These are phyloP conservation scores for Xanthoceras sorbifolium DNA, from an alignment of 345 rosid species.

Conservation along the genomic window DNA sequence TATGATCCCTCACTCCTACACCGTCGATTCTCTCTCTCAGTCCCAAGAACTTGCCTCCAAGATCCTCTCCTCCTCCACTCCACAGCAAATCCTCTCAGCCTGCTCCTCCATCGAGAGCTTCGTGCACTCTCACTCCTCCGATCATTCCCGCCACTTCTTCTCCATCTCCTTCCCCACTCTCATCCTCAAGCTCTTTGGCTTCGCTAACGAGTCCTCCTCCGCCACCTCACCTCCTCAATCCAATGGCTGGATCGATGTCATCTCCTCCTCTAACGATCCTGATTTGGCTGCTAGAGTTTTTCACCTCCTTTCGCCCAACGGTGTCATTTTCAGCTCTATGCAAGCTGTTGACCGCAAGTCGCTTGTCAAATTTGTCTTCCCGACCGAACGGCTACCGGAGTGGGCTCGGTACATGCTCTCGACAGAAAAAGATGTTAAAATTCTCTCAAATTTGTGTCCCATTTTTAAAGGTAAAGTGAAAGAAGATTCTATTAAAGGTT, in stretches of 20 bases:
- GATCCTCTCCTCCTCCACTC: constrained; percentile 60
- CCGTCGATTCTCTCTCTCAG: constrained; percentile 66
- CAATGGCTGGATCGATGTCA: constrained; percentile 66
- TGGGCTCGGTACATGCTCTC: constrained; percentile 68
- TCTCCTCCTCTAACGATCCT: constrained; percentile 44
- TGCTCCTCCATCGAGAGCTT: constrained; percentile 65
- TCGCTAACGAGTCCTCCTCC: constrained; percentile 52
- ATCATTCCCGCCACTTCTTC: constrained; percentile 92
- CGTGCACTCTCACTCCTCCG: constrained; percentile 65
- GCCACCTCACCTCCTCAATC: constrained; percentile 27
- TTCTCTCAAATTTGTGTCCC: constrained; percentile 56
- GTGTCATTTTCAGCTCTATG: constrained; percentile 60
- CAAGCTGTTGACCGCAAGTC: constrained; percentile 68
- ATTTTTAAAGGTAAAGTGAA: constrained; percentile 59
- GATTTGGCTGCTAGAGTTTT: constrained; percentile 53
- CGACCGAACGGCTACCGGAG: constrained; percentile 74
- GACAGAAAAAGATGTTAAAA: constrained; percentile 43
- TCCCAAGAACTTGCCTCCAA: constrained; percentile 68
- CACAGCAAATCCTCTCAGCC: constrained; percentile 60
- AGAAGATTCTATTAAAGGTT: constrained; percentile 57
- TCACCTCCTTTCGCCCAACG: constrained; percentile 59
- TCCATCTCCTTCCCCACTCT: constrained; percentile 77
- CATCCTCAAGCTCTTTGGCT: constrained; percentile 82
- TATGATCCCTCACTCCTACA: constrained; percentile 78
- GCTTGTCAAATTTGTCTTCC: constrained; percentile 82